phyloP scores from a whole-genome alignment of 805 yeast species.

The Saturnispora kantuleensis region DNA sequence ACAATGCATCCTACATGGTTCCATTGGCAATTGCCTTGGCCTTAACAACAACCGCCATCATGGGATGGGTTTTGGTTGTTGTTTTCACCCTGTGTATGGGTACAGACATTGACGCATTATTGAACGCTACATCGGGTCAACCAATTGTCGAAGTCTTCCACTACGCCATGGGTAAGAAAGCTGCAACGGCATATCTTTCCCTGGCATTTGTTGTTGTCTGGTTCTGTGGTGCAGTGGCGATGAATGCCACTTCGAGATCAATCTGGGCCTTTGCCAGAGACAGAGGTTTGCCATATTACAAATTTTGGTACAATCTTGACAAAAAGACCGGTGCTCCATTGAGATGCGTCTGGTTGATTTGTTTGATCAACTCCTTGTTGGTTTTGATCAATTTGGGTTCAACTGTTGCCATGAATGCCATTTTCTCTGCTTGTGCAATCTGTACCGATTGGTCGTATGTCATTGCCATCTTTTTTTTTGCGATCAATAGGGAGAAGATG shows the following conservation, averaged over 20 bases:
- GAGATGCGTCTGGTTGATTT: constrained; percentile 34
- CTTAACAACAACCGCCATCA: constrained; percentile 36
- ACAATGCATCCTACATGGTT: constrained; percentile 42
- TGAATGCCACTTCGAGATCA: constrained; percentile 41
- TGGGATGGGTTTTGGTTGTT: constrained; percentile 41
- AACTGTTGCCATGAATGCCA: constrained; percentile 40
- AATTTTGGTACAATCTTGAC: constrained; percentile 33
- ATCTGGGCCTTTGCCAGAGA: constrained; percentile 51
- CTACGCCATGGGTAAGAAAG: constrained; percentile 42
- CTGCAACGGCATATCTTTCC: constrained; percentile 43
- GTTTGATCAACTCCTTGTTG: constrained; percentile 33
- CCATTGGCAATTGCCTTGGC: constrained; percentile 53
- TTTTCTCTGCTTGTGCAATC: constrained; percentile 44
- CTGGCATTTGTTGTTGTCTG: constrained; percentile 40
- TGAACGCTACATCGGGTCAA: constrained; percentile 33
- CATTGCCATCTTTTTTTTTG: constrained; percentile 33
- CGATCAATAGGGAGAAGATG: constrained; percentile 34
- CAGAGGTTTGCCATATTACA: constrained; percentile 39
- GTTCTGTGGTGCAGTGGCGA: constrained; percentile 44
- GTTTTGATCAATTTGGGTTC: constrained; percentile 35
- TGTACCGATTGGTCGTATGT: constrained; percentile 43
- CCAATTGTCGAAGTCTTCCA: constrained; percentile 43
- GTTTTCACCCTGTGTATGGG: constrained; percentile 39
- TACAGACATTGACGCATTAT: constrained; percentile 27
- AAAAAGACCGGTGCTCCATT: constrained; percentile 34